Conservation (phyloP, 768 basidiomycete species). For the Pulveroboletus frians region DNA sequence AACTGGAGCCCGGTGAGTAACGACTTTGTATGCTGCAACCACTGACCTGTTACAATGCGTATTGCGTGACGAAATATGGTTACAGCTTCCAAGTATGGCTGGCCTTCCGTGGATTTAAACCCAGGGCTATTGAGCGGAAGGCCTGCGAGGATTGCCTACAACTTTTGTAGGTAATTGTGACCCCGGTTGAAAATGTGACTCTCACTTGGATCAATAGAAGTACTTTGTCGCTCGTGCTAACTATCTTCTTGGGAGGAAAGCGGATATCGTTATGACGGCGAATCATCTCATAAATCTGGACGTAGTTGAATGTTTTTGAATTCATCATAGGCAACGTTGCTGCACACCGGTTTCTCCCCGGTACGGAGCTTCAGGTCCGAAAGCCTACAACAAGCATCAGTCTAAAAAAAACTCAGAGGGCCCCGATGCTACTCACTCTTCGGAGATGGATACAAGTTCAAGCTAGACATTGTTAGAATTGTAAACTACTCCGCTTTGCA, state of each 20-base stretch:
- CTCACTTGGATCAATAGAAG: conserved; percentile 74
- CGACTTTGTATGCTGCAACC: neutral
- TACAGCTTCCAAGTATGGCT: conserved; percentile 65
- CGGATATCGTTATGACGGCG: conserved; percentile 73
- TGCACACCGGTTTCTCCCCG: conserved; percentile 66
- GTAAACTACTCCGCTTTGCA: neutral
- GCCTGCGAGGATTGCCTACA: conserved; percentile 65
- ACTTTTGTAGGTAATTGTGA: conserved; percentile 4
- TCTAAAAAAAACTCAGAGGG: neutral
- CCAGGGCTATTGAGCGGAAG: conserved; percentile 66
- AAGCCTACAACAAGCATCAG: conserved; percentile 42
- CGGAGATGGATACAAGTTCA: conserved; percentile 56
- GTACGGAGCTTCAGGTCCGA: conserved; percentile 61
- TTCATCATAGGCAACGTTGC: neutral
- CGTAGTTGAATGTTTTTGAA: neutral
- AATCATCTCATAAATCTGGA: conserved; percentile 59
- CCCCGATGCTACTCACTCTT: conserved; percentile 54
- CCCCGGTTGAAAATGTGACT: neutral
- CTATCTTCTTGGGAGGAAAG: conserved; percentile 65
- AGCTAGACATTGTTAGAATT: conserved; percentile 38
- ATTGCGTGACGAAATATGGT: conserved; percentile 69
- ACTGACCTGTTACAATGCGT: conserved; percentile 69
- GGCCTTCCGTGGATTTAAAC: conserved; percentile 66
- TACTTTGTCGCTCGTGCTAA: conserved; percentile 71
- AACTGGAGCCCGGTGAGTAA: conserved; percentile 40